Base-by-base conservation (phyloP, 768 basidiomycete species). In the Boletus patriciae region DNA sequence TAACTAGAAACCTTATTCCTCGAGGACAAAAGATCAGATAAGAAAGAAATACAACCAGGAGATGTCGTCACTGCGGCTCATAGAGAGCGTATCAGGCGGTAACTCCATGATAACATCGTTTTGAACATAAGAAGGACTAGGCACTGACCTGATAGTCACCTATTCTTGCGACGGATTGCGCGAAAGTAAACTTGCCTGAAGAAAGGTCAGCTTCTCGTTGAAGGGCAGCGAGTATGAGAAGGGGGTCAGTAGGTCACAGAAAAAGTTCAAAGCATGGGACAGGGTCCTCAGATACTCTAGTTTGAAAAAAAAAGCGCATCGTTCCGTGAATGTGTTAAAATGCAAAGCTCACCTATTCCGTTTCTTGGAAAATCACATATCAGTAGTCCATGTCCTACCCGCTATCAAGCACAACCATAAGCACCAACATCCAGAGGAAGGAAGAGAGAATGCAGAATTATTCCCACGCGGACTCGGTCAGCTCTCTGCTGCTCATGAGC, bases 31-130 rank as follows among this genome's bases (percentile, higher is more conserved):
- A 16, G 21, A 62, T 62, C 52, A 60, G 59, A 60, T 3, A 25
- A 60, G 37, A 48, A 60, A 60, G 23, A 23, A 55, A 61, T 36
- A 62, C 46, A 60, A 47, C 59, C 53, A 46, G 60, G 60, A 62
- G 15, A 8, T 31, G 47, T 62, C 60, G 43, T 60, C 60, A 60
- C 19, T 15, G 53, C 53, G 42, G 18, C 53, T 42, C 47, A 4
- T 33, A 6, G 38, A 41, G 53, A 49, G 60, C 12, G 47, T 43
- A 27, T 60, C 59, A 42, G 59, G 52, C 52, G 59, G 60, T 57
- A 57, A 57, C 47, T 62, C 59, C 59, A 60, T 46, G 43, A 62
- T 60, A 40, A 61, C 59, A 60, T 62, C 59, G 10, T 40, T 62
- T 62, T 25, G n/a, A 21, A 12, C 13, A 40, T 4, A 16, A 55